phyloP scores from a whole-genome alignment of 768 basidiomycete genomes.

The Auricularia auricula-judae region DNA sequence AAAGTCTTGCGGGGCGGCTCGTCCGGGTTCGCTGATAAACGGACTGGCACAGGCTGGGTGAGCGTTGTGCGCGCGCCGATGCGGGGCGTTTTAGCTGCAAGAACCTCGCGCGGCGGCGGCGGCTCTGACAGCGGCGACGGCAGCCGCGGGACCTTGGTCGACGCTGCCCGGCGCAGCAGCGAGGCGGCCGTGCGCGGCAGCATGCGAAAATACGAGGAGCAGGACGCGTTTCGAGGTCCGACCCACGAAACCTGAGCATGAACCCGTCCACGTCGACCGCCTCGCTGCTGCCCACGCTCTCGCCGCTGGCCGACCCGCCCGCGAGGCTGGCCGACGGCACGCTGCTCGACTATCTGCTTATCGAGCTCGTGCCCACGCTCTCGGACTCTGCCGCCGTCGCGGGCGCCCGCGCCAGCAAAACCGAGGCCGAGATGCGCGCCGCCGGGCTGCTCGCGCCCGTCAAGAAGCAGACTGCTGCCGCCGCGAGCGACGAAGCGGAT shows the following conservation, averaged over 20 bases:
- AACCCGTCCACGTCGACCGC: constrained; percentile 9
- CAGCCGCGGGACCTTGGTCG: background rate
- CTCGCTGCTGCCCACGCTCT: constrained; percentile 22
- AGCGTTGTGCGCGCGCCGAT: background rate
- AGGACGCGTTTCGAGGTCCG: no score
- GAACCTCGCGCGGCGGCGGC: background rate
- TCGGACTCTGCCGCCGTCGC: constrained; percentile 67
- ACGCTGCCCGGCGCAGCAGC: background rate
- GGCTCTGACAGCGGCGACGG: background rate
- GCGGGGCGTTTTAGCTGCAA: background rate
- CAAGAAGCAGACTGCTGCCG: constrained; percentile 17
- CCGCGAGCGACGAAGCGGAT: constrained; percentile 54
- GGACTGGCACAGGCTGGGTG: background rate
- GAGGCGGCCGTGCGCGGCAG: no score
- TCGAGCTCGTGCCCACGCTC: constrained; percentile 66
- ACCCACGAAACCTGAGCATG: background rate
- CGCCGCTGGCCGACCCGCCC: constrained; percentile 56
- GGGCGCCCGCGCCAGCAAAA: constrained; percentile 47
- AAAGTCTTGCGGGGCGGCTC: background rate
- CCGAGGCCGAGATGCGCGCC: constrained; percentile 70
- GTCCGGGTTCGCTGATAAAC: background rate
- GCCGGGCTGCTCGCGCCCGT: constrained; percentile 57
- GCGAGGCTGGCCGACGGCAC: constrained; percentile 49
- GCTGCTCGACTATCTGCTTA: constrained; percentile 78
- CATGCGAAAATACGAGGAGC: no score